Percentiles rank a stretch among this genome's conserved stretches.
These are phyloP conservation scores for Chrysanthemum makinoi DNA, from an alignment of 129 eudicot genomes.

Conservation along the genomic window DNA sequence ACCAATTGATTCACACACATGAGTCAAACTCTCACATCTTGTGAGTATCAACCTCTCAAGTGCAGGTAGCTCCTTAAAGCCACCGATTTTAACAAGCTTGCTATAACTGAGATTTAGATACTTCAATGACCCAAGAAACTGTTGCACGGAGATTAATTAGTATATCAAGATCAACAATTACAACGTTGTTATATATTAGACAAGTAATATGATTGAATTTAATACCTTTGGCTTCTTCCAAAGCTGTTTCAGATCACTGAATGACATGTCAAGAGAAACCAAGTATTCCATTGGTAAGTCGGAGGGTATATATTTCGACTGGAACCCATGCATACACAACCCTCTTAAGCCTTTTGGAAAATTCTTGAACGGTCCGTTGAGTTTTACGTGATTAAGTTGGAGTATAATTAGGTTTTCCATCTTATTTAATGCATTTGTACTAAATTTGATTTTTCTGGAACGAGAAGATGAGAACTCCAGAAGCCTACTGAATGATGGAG, in stretches of 20 bases:
- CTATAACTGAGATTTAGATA: conserved; percentile 19
- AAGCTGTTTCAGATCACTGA: conserved; percentile 20
- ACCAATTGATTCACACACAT: conserved; percentile 25
- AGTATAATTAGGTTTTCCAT: conserved; percentile 24
- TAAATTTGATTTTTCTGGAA: background rate
- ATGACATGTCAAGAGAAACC: conserved; percentile 26
- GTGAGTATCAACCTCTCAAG: conserved; percentile 10
- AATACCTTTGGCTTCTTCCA: conserved; percentile 18
- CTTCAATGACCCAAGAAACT: conserved; percentile 21
- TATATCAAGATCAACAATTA: background rate
- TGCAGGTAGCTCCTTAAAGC: conserved; percentile 17
- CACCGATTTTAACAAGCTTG: background rate
- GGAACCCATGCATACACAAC: conserved; percentile 28
- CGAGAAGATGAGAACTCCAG: background rate
- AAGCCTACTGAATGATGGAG: background rate
- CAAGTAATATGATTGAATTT: background rate
- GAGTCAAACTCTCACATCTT: conserved; percentile 9
- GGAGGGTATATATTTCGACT: background rate
- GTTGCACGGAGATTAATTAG: conserved; percentile 10
- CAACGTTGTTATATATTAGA: too few relatives aligned
- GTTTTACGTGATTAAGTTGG: conserved; percentile 20
- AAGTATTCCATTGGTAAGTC: conserved; percentile 22
- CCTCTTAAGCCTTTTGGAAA: conserved; percentile 27
- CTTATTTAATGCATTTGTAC: conserved; percentile 9
- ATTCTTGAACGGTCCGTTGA: conserved; percentile 14